Evolutionary conservation across 2,329 filamentous ascomycete species (phyloP), one percentile per base, ranked within the genome.

Genomic region (Hortaea werneckii): DNA sequence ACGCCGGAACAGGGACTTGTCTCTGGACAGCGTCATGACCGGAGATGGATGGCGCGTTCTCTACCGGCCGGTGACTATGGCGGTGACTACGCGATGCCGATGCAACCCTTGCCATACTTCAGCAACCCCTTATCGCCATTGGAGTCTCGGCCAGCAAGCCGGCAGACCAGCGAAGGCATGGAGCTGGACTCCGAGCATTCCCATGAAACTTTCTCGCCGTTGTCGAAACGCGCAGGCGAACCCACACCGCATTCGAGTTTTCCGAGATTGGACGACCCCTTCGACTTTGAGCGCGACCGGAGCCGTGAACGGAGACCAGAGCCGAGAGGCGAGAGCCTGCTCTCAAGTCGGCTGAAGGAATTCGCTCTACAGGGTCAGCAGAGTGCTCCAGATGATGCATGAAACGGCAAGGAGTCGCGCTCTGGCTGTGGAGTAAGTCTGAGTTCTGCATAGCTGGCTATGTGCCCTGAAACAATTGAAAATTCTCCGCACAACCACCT

Each of bases 281-380:
- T 54, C 39, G 47, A 40, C 6, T 55, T 57, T 29, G 54, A 47
- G 26, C 40, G 50, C 10, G 50, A 53, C 9, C 44, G 43, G 34
- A 61, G 57, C 6, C 87, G 87, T 58, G 76, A 76, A 57, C 87
- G 88, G 59, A 12, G 32, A 9, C 38, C 46, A 5, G 41, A 39
- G 13, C 80, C 79, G 4, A 80, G 87, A 50, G 62, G 63, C 30
- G 65, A 65, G n/a, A 66, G 66, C 50, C 71, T 90, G 11, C 67
- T 90, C 12, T 85, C 85, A 5, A 79, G 79, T 59, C 75, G 79
- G 46, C 66, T 89, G 42, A 75, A 78, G 50, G 76, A 78, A 2
- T 66, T 85, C 5, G 82, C 50, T 11, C 30, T 55, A 11, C 49
- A 48, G 40, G 28, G n/a, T 29, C n/a, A 44, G 37, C 28, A 28